Percentiles rank a stretch among this genome's conserved stretches.
phyloP scores from a whole-genome alignment of 495 filamentous ascomycete species.

The Xylaria scruposa region DNA sequence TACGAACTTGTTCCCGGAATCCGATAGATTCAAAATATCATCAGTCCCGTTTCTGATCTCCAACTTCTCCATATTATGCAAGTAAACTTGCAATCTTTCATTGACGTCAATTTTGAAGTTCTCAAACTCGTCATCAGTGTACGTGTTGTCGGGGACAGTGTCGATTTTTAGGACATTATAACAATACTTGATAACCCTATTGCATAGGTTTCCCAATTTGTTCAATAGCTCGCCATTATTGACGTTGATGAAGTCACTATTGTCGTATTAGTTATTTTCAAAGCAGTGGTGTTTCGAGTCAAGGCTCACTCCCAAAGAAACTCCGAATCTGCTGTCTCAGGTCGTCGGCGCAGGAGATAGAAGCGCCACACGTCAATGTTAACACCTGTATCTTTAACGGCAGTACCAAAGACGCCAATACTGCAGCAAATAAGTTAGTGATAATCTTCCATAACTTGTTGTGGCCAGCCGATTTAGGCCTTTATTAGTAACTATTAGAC shows the following conservation, averaged over 20 bases:
- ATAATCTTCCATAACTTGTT: background rate
- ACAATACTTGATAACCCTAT: conserved; percentile 62
- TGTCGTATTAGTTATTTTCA: background rate
- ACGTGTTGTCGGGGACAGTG: too few relatives aligned
- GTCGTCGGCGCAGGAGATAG: conserved; percentile 86
- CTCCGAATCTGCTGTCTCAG: conserved; percentile 87
- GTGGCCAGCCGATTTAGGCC: background rate
- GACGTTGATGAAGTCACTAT: conserved; percentile 72
- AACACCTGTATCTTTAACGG: conserved; percentile 87
- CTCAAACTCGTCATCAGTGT: too few relatives aligned
- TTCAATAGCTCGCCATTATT: conserved; percentile 93
- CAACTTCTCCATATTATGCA: conserved; percentile 13
- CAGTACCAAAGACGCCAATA: conserved; percentile 90
- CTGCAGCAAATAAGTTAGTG: conserved; percentile 32
- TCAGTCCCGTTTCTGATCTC: background rate
- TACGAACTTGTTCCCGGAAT: conserved; percentile 5
- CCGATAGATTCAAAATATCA: too few relatives aligned
- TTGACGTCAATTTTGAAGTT: background rate
- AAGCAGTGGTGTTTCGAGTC: background rate
- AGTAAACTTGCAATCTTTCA: conserved; percentile 4
- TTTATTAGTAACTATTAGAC: background rate
- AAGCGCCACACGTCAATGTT: conserved; percentile 90
- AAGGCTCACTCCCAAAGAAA: conserved; percentile 70
- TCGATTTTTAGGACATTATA: too few relatives aligned
- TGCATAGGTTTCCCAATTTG: conserved; percentile 93